A percentile compares a stretch with the other conserved stretches of the same genome.
Evolutionary conservation across 306 rosid genomes (phyloP).

Genomic region (Trifolium subterraneum): DNA sequence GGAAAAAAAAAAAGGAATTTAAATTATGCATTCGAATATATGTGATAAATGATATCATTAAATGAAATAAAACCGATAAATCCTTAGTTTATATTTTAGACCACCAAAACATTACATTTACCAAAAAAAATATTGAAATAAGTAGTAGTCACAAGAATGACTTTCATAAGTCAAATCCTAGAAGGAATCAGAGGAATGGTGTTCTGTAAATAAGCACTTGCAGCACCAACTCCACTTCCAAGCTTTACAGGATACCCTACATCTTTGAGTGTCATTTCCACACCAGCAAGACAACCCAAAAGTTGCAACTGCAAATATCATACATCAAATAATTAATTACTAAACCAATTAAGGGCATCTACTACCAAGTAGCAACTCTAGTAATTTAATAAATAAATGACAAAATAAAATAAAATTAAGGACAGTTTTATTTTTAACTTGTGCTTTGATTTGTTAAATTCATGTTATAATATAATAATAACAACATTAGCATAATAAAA

Average conservation of each 20-base stretch:
- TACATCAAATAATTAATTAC: neutral
- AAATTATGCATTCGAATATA: too few relatives aligned
- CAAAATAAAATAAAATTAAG: too few relatives aligned
- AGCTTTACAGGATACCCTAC: slow-evolving; percentile 94
- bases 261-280: slow-evolving; percentile 92
- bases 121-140: neutral
- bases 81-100: too few relatives aligned
- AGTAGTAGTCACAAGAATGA: slow-evolving; percentile 38
- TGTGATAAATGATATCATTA: too few relatives aligned
- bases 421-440: too few relatives aligned
- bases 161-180: slow-evolving; percentile 60
- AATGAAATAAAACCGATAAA: too few relatives aligned
- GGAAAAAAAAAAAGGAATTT: too few relatives aligned
- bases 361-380: too few relatives aligned
- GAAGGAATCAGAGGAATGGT: slow-evolving; percentile 83
- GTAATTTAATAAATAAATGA: too few relatives aligned
- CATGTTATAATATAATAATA: neutral
- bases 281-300: slow-evolving; percentile 98
- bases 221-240: slow-evolving; percentile 98
- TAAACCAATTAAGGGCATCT: too few relatives aligned
- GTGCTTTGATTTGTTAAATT: neutral
- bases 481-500: neutral
- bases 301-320: slow-evolving; percentile 74
- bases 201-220: slow-evolving; percentile 79
- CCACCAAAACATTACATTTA: neutral